These are phyloP conservation scores for Pichia californica DNA, from an alignment of 805 yeast genomes.

Conservation along the genomic window DNA sequence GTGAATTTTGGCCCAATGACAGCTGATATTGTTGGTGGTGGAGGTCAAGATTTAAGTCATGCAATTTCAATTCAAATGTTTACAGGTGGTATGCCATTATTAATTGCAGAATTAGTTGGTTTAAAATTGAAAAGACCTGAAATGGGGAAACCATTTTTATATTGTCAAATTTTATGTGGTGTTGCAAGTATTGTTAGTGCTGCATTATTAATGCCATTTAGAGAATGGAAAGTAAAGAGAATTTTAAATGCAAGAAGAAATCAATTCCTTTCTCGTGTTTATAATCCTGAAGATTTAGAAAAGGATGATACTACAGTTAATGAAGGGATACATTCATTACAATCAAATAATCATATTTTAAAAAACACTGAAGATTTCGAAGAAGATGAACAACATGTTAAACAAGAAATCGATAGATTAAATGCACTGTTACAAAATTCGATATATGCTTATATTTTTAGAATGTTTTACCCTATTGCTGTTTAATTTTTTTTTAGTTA, in stretches of 20 bases:
- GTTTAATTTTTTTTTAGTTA: slow-evolving; percentile 16
- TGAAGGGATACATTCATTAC: too few relatives aligned
- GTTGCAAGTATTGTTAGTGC: slow-evolving; percentile 37
- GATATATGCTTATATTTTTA: slow-evolving; percentile 12
- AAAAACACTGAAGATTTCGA: too few relatives aligned
- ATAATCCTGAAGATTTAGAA: too few relatives aligned
- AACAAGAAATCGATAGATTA: slow-evolving; percentile 6
- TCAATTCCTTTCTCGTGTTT: too few relatives aligned
- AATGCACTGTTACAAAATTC: slow-evolving; percentile 9
- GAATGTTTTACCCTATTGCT: slow-evolving; percentile 25
- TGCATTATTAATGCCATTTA: slow-evolving; percentile 37
- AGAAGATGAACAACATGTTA: too few relatives aligned
- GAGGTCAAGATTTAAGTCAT: slow-evolving; percentile 25
- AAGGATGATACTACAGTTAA: too few relatives aligned
- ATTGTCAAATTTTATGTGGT: slow-evolving; percentile 60
- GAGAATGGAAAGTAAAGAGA: slow-evolving; percentile 50
- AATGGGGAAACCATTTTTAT: slow-evolving; percentile 40
- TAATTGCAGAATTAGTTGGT: slow-evolving; percentile 30
- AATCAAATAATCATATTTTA: slow-evolving; percentile 34
- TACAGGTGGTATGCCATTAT: slow-evolving; percentile 26
- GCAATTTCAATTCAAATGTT: slow-evolving; percentile 24
- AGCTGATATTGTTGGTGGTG: slow-evolving; percentile 32
- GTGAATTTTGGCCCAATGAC: slow-evolving; percentile 31
- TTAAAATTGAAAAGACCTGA: slow-evolving; percentile 23
- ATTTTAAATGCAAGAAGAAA: slow-evolving; percentile 27